These are phyloP conservation scores for Aspergillus cristatus DNA, from an alignment of 495 filamentous ascomycete genomes.

Conservation along the genomic window DNA sequence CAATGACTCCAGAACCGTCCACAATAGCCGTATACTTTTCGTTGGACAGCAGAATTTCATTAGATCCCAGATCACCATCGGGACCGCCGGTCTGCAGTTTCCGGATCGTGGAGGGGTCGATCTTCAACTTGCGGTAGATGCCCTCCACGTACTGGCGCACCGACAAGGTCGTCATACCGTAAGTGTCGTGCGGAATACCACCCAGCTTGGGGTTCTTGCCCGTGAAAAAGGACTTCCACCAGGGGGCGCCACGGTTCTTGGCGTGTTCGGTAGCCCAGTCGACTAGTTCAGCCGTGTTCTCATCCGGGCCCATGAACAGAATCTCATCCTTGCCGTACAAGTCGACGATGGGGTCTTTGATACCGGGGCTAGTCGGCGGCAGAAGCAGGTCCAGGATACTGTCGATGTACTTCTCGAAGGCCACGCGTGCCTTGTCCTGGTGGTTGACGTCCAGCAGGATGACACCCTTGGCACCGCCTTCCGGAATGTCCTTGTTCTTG, in stretches of 20 bases:
- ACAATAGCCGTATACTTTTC: slow-evolving; percentile 92
- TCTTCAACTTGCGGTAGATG: slow-evolving; percentile 89
- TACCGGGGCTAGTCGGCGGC: slow-evolving; percentile 81
- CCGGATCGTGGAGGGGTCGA: slow-evolving; percentile 70
- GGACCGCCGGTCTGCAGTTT: slow-evolving; percentile 98
- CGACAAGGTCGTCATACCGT: slow-evolving; percentile 96
- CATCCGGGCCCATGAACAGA: slow-evolving; percentile 95
- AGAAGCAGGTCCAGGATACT: slow-evolving; percentile 92
- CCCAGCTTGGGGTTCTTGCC: slow-evolving; percentile 94
- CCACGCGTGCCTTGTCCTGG: slow-evolving; percentile 82
- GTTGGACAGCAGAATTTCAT: slow-evolving; percentile 91
- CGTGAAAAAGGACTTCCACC: slow-evolving; percentile 99
- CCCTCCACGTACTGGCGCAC: slow-evolving; percentile 92
- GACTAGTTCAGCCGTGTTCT: slow-evolving; percentile 95
- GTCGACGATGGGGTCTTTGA: slow-evolving; percentile 98
- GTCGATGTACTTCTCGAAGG: slow-evolving; percentile 99
- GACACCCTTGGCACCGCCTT: slow-evolving; percentile 96
- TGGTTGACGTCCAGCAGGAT: slow-evolving; percentile 88
- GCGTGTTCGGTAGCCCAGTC: slow-evolving; percentile 98
- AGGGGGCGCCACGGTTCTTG: slow-evolving; percentile 74
- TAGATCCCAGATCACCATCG: slow-evolving; percentile 93
- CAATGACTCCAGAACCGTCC: slow-evolving; percentile 89
- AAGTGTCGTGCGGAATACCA: slow-evolving; percentile 90
- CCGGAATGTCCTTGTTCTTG: slow-evolving; percentile 99
- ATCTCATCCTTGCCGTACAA: slow-evolving; percentile 91